Evolutionary conservation across 1,284 basidiomycete species (phyloP), one percentile per base, ranked within the genome.

Genomic region (Cutaneotrichosporon daszewskae): DNA sequence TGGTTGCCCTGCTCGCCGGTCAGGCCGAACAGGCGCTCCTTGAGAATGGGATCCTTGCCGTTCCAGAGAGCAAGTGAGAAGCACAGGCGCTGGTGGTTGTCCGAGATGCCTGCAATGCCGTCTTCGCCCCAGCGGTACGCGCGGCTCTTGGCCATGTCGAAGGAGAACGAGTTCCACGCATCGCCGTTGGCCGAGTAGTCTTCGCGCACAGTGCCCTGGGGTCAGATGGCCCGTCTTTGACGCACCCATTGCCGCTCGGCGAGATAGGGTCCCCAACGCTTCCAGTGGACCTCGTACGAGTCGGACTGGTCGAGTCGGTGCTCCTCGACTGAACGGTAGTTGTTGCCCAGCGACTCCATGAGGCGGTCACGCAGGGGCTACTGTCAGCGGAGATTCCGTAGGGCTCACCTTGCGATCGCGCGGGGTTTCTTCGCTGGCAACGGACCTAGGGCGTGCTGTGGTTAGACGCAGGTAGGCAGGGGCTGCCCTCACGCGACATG

Each of bases 41-140:
- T 98, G 56, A 98, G 78, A 65, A 97, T 96, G 32, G 82, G 80
- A 71, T 98, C 94, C 64, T 87, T 75, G 44, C 82, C 91, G 70
- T 98, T 98, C 94, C 94, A 98, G 22, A 98, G 77, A 3, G 85
- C 87, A 18, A 98, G 76, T 23, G 80, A 81, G 66, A 97, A 84
- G 70, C 90, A 95, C 28, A 98, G 76, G 37, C 89, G 82, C 59
- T 90, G 87, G 71, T 94, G 92, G 67, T 96, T 97, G 72, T 98
- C 94, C 64, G 86, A 92, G 59, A 97, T 84, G 47, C 94, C 94
- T 23, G 85, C 94, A 45, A 98, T 83, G 46, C 94, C 94, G 63
- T 98, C 94, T 69, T 98, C 94, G 40, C 94, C 94, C 94, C 94
- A 98, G 62, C 94, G 79, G 73, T 95, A 98, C 38, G 90, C 87